Evolutionary conservation across 768 basidiomycete genomes (phyloP), one percentile per base, ranked within the genome.

Genomic region (Scleroderma bovista): DNA sequence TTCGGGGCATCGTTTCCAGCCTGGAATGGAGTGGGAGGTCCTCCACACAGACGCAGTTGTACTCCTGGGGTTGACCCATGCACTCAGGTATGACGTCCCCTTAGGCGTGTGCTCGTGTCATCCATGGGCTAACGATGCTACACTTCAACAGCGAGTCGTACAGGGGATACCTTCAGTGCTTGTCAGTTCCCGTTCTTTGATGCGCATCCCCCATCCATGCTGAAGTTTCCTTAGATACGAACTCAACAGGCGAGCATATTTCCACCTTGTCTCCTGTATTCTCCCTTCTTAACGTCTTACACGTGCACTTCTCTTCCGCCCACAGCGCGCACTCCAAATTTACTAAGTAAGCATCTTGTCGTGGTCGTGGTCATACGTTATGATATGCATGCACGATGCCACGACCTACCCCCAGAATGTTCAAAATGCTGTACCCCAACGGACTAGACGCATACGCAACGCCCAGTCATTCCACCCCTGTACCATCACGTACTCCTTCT

Each of bases 11-110:
- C 68, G 73, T 12, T 88, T 85, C 60, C 62, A 75, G 3, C 68
- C 83, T 2, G 87, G 85, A 7, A 62, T 84, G 8, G 88, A 91
- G 57, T 91, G 81, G 77, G 88, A 91, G 57, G 75, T 91, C 34
- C 61, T 90, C 11, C 77, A 82, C 54, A 83, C 88, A 0, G 88
- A 91, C 58, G 78, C 83, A 0, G 75, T 84, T 7, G 77, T 91
- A 6, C 64, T 91, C 34, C 71, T 84, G 6, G 88, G 87, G 0
- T 66, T 91, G 46, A 85, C 82, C 1, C 77, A 83, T 57, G 86
- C 83, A 9, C 65, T 89, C 36, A 81, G 80, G 86, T 86, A 55
- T 19, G 76, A 12, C 7, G 26, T 17, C 16, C 34, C 13, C 20
- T 33, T n/a, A 13, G 12, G 6, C 24, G n/a, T n/a, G n/a, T n/a